Evolutionary conservation across 768 basidiomycete species (phyloP), one percentile per base, ranked within the genome.

Genomic region (Chlorophyllum brunneum): DNA sequence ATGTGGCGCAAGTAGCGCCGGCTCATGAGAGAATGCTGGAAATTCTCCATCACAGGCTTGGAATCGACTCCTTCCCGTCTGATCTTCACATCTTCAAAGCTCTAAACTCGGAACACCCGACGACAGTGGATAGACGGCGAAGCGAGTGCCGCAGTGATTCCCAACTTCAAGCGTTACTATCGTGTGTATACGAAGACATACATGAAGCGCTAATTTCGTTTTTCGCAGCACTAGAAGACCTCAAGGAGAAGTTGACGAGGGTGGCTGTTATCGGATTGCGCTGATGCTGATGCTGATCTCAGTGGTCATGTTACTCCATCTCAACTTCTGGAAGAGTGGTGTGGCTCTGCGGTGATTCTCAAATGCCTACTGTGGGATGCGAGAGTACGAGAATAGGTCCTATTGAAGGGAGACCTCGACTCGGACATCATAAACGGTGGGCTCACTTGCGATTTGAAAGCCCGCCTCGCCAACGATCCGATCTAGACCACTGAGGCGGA

Each of bases 11-110:
- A 29, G 26, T 23, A 38, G 8, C 34, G 24, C 51, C 20, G 20
- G 9, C 27, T n/a, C 43, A 49, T 53, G 51, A 26, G 51, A 53
- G 43, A 46, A 34, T 40, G 15, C 27, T n/a, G 16, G 11, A 36
- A 26, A 24, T 37, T 31, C 24, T 23, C 22, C 36, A 38, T 33
- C 30, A 33, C 37, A 38, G 30, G 36, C 23, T 53, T 38, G 27
- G 44, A 36, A 1, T 24, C 9, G 2, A 6, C 44, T 6, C 18
- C 7, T 38, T 46, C 51, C 44, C 37, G 39, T 36, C 44, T 40
- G 51, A 53, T 53, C 26, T 5, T 29, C 30, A 39, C 23, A 26
- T 43, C 24, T 43, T 38, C 29, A 11, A 18, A n/a, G 10, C n/a
- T 38, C 36, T 29, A 36, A 33, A 23, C 23, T 43, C 51, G 51